phyloP scores from a whole-genome alignment of 345 rosid species.

The Bruguiera parviflora region DNA sequence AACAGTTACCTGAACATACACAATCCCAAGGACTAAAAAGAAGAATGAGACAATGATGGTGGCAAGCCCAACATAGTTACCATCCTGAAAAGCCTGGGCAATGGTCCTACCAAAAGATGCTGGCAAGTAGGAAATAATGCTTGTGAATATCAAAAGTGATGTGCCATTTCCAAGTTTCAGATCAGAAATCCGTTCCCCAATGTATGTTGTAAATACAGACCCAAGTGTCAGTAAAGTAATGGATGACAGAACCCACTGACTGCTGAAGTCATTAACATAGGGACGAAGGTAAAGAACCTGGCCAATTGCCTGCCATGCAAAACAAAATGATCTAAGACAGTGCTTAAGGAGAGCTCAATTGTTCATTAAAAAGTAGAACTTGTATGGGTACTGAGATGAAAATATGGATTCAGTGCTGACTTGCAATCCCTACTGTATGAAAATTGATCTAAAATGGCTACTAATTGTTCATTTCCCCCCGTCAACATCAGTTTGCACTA shows the following conservation, averaged over 20 bases:
- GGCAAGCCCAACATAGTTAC: slow-evolving; percentile 83
- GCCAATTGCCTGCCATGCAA: slow-evolving; percentile 68
- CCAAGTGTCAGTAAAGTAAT: slow-evolving; percentile 80
- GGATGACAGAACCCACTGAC: slow-evolving; percentile 82
- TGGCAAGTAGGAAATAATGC: slow-evolving; percentile 93
- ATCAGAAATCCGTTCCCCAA: slow-evolving; percentile 89
- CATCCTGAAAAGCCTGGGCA: slow-evolving; percentile 77
- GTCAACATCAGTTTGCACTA: slow-evolving; percentile 4
- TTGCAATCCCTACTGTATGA: background rate
- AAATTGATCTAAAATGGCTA: slow-evolving; percentile 4
- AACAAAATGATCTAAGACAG: slow-evolving; percentile 1
- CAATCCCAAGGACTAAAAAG: slow-evolving; percentile 81
- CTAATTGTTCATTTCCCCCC: background rate
- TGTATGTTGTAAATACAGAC: slow-evolving; percentile 75
- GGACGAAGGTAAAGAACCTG: slow-evolving; percentile 92
- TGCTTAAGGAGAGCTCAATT: background rate
- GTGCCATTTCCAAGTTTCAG: slow-evolving; percentile 97
- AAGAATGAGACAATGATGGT: slow-evolving; percentile 64
- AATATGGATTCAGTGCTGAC: background rate
- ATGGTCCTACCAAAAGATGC: slow-evolving; percentile 93
- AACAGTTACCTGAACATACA: slow-evolving; percentile 88
- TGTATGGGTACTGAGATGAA: background rate
- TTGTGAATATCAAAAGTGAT: slow-evolving; percentile 86
- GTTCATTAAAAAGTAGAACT: background rate
- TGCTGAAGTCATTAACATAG: slow-evolving; percentile 79